Evolutionary conservation across 1,284 basidiomycete genomes (phyloP), one percentile per base, ranked within the genome.

Genomic region (Puccinia sorghi): DNA sequence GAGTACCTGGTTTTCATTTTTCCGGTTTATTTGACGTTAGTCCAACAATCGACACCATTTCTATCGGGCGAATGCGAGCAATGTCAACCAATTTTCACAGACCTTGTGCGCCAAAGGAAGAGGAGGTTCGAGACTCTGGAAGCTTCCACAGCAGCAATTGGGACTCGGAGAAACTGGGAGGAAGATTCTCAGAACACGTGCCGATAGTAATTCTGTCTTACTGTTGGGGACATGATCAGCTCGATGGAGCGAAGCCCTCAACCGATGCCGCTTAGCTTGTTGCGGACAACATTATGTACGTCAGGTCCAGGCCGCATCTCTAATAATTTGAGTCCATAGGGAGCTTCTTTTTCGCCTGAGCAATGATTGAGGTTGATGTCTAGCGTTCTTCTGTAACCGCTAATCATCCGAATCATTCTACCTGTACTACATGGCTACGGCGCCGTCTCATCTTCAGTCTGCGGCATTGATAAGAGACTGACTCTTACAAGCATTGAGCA

Each of bases 391-490:
- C 61, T 64, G n/a, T 64, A 43, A 46, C 39, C 3, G 61, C 61
- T 64, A 64, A 39, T 43, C 15, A 37, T 41, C 59, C 11, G 32
- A 63, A 27, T 39, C 41, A 50, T 17, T 17, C 22, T 43, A 46
- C 37, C 39, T 64, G 39, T 64, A 46, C 22, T 25, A 46, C 6
- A n/a, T 63, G 13, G 59, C 39, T 46, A 15, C 48, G 41, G n/a
- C 41, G 11, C n/a, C 17, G 61, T 69, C 66, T 52, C 43, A 69
- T 13, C 66, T 69, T 52, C 66, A 50, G 66, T 39, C 20, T 69
- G 6, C 50, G 27, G 66, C 50, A 52, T 39, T 27, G 66, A 69
- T 69, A 69, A 69, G 66, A 52, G 22, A 52, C 32, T 39, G 2
- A 27, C 13, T 25, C 15, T 69, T 48, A 22, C 25, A 13, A 69